Conservation (phyloP, 306 rosid species). For the Vachellia pachyceras region DNA sequence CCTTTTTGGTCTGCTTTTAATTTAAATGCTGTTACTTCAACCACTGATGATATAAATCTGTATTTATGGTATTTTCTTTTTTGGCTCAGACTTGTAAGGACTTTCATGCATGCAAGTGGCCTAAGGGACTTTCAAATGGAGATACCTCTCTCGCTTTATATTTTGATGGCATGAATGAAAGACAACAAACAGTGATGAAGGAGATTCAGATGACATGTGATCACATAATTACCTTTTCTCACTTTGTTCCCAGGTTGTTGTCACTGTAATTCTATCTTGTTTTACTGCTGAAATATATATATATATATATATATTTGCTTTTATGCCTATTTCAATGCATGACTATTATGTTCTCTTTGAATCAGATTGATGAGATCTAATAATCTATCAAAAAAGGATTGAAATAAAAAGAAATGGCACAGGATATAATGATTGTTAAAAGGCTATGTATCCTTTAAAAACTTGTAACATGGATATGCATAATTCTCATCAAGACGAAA, state of each 20-base stretch:
- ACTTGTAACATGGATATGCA: neutral
- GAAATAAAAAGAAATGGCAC: neutral
- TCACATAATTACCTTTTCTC: slow-evolving; percentile 79
- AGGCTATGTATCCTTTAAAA: neutral
- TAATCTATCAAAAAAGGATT: neutral
- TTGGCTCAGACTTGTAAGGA: slow-evolving; percentile 76
- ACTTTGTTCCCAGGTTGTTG: slow-evolving; percentile 87
- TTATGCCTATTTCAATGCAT: neutral
- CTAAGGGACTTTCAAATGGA: slow-evolving; percentile 66
- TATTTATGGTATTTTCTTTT: slow-evolving; percentile 15
- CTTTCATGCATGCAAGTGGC: slow-evolving; percentile 88
- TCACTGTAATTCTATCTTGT: slow-evolving; percentile 5
- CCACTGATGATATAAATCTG: slow-evolving; percentile 14
- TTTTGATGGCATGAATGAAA: slow-evolving; percentile 83
- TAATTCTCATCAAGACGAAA: neutral
- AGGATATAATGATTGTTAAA: neutral
- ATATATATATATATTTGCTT: too few species aligned
- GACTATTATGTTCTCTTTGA: slow-evolving; percentile 4
- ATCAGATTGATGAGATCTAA: slow-evolving; percentile 1
- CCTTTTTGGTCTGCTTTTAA: slow-evolving; percentile 16
- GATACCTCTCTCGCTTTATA: slow-evolving; percentile 67
- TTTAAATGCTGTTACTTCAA: slow-evolving; percentile 14
- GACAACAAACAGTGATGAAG: slow-evolving; percentile 48
- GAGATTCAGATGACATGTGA: slow-evolving; percentile 67
- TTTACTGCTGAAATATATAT: neutral